Conservation (phyloP, 768 basidiomycete genomes). For the Boletus barrowsii region DNA sequence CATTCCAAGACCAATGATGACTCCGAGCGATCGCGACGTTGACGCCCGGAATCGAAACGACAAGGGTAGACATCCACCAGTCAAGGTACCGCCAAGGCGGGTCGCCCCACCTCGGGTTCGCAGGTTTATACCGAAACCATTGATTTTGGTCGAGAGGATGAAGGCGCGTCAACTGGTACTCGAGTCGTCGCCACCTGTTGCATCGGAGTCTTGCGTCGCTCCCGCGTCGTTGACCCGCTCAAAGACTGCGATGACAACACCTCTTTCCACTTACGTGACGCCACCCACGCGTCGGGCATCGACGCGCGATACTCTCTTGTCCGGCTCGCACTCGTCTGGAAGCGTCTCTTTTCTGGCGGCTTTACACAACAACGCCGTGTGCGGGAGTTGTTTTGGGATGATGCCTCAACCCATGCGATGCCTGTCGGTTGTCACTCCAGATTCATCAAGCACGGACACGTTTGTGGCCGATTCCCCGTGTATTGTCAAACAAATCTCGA, state of each 20-base stretch:
- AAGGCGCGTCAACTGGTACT: conserved; percentile 10
- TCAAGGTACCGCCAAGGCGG: not conserved
- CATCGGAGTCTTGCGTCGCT: not conserved
- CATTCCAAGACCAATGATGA: not conserved
- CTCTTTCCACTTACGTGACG: conserved; percentile 1
- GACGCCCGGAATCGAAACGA: not conserved
- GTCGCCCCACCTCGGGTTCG: not conserved
- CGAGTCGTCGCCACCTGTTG: not conserved
- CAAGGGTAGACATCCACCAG: not conserved
- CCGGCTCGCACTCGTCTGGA: not conserved
- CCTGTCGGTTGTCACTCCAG: conserved; percentile 4
- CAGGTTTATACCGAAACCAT: conserved; percentile 25
- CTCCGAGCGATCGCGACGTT: not conserved
- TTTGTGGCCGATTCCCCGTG: conserved; percentile 25
- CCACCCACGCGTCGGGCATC: not conserved
- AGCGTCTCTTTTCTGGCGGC: conserved; percentile 10
- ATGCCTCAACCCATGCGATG: conserved; percentile 4
- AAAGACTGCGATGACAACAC: not conserved
- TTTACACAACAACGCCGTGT: not conserved
- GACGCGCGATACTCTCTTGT: not conserved
- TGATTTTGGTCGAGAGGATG: conserved; percentile 26
- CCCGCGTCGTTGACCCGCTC: not conserved
- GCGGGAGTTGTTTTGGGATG: not conserved
- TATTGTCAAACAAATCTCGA: conserved; percentile 4
- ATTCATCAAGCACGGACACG: conserved; percentile 18